phyloP scores from a whole-genome alignment of 78 protist species.

The Dictyostelium discoideum region DNA sequence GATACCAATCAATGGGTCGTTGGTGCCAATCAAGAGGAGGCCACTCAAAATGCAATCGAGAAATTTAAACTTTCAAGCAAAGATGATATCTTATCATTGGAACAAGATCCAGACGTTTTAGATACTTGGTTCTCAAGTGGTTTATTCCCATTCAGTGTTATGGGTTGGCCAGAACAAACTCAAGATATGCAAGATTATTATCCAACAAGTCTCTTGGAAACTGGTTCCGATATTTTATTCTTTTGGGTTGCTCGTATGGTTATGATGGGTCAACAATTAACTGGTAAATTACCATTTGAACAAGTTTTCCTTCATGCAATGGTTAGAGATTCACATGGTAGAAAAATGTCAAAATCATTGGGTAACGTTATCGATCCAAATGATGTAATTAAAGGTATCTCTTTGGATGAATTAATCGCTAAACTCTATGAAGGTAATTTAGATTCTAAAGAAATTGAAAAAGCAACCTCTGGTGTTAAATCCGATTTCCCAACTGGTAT shows the following conservation, averaged over 20 bases:
- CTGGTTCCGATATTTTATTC: constrained; percentile 99
- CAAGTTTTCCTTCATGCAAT: constrained; percentile 95
- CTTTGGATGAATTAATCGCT: constrained; percentile 73
- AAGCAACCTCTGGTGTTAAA: constrained; percentile 81
- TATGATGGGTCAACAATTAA: constrained; percentile 95
- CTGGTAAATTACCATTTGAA: constrained; percentile 95
- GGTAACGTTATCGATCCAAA: constrained; percentile 99
- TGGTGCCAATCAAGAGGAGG: constrained; percentile 54
- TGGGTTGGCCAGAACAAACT: constrained; percentile 98
- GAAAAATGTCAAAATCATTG: constrained; percentile 96
- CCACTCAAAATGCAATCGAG: constrained; percentile 62
- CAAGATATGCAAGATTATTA: constrained; percentile 86
- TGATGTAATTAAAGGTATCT: constrained; percentile 96
- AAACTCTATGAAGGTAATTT: constrained; percentile 92
- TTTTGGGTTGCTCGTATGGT: constrained; percentile 99
- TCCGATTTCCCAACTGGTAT: constrained; percentile 98
- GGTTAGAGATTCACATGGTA: constrained; percentile 96
- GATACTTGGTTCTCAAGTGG: constrained; percentile 99
- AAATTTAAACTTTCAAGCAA: constrained; percentile 31
- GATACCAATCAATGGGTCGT: constrained; percentile 76
- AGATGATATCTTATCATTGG: constrained; percentile 64
- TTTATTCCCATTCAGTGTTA: constrained; percentile 98
- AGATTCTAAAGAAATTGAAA: constrained; percentile 77
- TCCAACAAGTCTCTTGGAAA: constrained; percentile 98
- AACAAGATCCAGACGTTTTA: constrained; percentile 99